Evolutionary conservation across 2,329 filamentous ascomycete species (phyloP).

Genomic region (Colletotrichum siamense): DNA sequence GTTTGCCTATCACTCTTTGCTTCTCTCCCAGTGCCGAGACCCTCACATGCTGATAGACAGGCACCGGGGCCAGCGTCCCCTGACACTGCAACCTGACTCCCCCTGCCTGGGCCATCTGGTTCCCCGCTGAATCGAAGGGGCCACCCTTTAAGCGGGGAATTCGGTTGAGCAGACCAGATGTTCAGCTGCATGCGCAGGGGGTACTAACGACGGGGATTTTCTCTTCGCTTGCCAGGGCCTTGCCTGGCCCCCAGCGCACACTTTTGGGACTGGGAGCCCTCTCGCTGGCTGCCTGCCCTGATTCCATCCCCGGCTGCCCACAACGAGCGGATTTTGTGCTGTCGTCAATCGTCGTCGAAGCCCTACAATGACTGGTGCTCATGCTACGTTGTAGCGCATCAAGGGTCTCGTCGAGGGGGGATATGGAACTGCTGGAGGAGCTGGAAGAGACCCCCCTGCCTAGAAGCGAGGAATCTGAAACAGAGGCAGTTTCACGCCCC

Average conservation of each 20-base stretch:
- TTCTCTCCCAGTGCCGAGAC: conserved; percentile 11
- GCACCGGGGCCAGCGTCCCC: background rate
- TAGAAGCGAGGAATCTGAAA: conserved; percentile 17
- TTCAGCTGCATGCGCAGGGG: background rate
- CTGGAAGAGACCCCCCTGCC: background rate
- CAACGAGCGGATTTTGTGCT: conserved; percentile 6
- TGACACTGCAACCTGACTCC: background rate
- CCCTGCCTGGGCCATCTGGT: background rate
- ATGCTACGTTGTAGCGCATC: conserved; percentile 10
- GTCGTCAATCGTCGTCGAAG: conserved; percentile 2
- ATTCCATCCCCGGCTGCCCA: background rate
- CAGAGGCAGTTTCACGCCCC: conserved; percentile 17
- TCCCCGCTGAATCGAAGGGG: conserved; percentile 16
- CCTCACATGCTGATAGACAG: background rate
- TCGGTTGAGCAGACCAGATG: background rate
- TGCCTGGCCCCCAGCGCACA: background rate
- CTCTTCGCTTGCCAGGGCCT: conserved; percentile 10
- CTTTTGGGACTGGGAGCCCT: background rate
- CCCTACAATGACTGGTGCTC: background rate
- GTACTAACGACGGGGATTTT: background rate
- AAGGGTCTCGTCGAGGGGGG: background rate
- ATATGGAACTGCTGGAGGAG: background rate
- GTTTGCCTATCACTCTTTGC: background rate
- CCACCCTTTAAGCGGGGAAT: background rate
- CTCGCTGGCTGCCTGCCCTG: background rate